Base-by-base conservation (phyloP, 1,284 basidiomycete species). In the Ustilago crameri region DNA sequence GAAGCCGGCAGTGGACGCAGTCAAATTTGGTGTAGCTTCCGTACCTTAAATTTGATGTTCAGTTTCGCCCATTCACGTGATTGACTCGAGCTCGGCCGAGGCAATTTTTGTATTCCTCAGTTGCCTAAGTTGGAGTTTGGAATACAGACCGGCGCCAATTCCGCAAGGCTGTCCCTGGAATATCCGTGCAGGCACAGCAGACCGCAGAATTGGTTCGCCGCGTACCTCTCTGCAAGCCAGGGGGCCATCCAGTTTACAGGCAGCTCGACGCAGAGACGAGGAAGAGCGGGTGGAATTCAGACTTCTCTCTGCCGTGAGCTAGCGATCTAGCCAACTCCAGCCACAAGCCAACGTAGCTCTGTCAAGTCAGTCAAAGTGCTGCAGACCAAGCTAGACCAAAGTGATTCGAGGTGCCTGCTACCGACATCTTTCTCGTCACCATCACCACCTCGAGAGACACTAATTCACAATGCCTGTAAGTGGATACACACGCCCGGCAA, bases 391-490 rank as follows among this genome's bases (percentile, higher is more conserved):
- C 55, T 20, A 56, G 57, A 52, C 52, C 64, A 67, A 67, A 61
- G 41, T 46, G 57, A 61, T 67, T 57, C 58, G 58, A 61, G 64
- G 58, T 67, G 54, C 53, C 53, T 32, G 41, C 52, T 49, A 51
- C 40, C 49, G 44, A 46, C 61, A 61, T 55, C 62, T 54, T 66
- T 65, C 58, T 65, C 62, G 62, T 65, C 62, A 66, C 58, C 68
- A 71, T 61, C 62, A 54, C 66, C 71, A 59, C 66, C 58, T 69
- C 72, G 71, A 74, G 64, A 74, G 61, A 69, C 63, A 66, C 42
- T 67, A 60, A 67, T 27, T 61, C 69, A 64, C 69, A 52, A 72
- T 72, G 69, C 69, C 69, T 72, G 69, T 72, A 72, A 67, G 69
- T 72, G 51, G 53, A 56, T 38, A 12, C 32, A 51, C 43, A 30